A percentile compares a stretch with the other conserved stretches of the same genome.
Evolutionary conservation across 1,284 basidiomycete species (phyloP).

Genomic region (Tausonia pullulans): DNA sequence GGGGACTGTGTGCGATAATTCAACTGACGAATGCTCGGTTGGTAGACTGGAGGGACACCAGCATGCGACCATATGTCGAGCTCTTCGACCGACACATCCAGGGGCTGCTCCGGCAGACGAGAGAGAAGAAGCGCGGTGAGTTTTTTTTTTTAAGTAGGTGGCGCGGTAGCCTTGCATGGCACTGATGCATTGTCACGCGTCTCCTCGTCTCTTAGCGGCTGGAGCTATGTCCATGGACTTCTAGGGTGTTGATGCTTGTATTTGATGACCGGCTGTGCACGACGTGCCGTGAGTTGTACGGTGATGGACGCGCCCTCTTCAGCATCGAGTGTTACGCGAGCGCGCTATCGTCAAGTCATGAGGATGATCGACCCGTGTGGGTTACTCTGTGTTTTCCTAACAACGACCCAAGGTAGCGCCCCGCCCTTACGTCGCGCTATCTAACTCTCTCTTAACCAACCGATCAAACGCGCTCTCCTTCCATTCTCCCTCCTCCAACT

Average conservation of each 20-base stretch:
- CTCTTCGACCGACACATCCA: constrained; percentile 66
- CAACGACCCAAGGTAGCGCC: too few species aligned
- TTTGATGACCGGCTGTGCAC: too few species aligned
- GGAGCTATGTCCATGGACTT: too few species aligned
- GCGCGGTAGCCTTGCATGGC: background rate
- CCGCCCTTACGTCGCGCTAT: background rate
- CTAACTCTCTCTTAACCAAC: constrained; percentile 12
- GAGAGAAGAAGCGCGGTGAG: constrained; percentile 21
- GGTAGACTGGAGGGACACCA: constrained; percentile 41
- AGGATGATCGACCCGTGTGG: too few species aligned
- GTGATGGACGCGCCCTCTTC: too few species aligned
- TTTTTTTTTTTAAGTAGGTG: background rate
- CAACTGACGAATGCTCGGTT: background rate
- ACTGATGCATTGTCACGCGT: background rate
- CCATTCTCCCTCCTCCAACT: constrained; percentile 9
- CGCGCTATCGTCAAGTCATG: too few species aligned
- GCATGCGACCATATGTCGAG: constrained; percentile 76
- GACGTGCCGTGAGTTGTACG: too few species aligned
- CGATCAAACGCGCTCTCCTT: constrained; percentile 2
- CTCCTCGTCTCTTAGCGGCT: too few species aligned
- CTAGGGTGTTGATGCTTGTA: too few species aligned
- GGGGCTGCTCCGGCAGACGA: constrained; percentile 36
- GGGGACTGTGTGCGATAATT: too few species aligned
- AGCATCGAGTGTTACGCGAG: too few species aligned
- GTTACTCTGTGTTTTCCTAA: too few species aligned